Conservation (phyloP, 495 filamentous ascomycete genomes). For the Mytilinidion resinicola region DNA sequence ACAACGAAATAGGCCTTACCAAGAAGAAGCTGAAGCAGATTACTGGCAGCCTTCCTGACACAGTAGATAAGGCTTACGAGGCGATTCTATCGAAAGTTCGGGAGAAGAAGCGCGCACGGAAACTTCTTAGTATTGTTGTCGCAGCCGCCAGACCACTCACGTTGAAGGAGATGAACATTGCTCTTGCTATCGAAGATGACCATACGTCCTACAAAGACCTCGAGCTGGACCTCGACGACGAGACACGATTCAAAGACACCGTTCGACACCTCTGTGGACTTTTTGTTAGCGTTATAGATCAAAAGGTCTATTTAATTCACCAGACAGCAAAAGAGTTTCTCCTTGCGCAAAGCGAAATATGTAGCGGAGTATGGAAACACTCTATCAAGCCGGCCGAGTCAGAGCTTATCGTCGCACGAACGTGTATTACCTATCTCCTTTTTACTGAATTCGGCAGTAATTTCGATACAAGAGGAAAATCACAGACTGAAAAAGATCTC, state of each 20-base stretch:
- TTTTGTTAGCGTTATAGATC: not conserved
- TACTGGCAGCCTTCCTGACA: not conserved
- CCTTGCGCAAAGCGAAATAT: not conserved
- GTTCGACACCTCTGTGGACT: not conserved
- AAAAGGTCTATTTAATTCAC: not conserved
- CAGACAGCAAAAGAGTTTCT: conserved; percentile 2
- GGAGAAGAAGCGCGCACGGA: not conserved
- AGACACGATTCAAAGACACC: not conserved
- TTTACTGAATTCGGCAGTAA: not conserved
- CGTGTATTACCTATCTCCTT: not conserved
- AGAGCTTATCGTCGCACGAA: not conserved
- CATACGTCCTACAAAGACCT: not conserved
- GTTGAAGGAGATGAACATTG: not conserved
- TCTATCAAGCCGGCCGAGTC: not conserved
- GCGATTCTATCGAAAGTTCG: not conserved
- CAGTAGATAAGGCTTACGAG: not conserved
- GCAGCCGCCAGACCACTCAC: not conserved
- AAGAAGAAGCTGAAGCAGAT: not conserved
- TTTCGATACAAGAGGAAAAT: not conserved
- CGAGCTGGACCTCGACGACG: not conserved
- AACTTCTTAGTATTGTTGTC: not conserved
- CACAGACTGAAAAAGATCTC: not conserved
- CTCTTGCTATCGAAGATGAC: not conserved
- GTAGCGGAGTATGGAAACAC: not conserved
- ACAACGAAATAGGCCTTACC: not conserved